phyloP scores from a whole-genome alignment of 805 yeast genomes.

The Pichia cabralensis region DNA sequence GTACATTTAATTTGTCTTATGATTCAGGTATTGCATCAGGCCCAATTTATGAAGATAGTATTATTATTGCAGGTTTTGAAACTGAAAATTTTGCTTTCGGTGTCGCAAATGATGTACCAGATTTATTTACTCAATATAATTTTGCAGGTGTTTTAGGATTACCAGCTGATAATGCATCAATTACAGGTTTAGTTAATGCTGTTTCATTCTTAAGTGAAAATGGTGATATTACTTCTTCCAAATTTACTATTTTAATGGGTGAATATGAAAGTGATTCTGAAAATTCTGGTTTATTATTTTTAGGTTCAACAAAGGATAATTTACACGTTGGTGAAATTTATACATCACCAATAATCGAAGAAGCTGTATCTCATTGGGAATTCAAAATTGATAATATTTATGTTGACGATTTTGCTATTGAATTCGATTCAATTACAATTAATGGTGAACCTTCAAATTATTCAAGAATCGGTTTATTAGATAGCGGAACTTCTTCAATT shows the following conservation, averaged over 20 bases:
- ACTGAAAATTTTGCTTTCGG: constrained; percentile 40
- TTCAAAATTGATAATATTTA: constrained; percentile 30
- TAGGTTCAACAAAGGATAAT: constrained; percentile 31
- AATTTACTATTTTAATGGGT: constrained; percentile 40
- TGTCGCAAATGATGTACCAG: constrained; percentile 42
- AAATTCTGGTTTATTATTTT: constrained; percentile 33
- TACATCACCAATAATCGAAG: constrained; percentile 28
- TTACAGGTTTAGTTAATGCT: constrained; percentile 28
- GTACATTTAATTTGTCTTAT: constrained; percentile 39
- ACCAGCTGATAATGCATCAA: constrained; percentile 33
- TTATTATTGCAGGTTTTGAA: constrained; percentile 28
- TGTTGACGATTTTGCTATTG: constrained; percentile 26
- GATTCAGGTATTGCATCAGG: constrained; percentile 47
- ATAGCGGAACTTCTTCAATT: constrained; percentile 59
- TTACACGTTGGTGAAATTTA: constrained; percentile 33
- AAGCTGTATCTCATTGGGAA: constrained; percentile 40
- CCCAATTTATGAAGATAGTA: constrained; percentile 28
- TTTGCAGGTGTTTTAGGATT: constrained; percentile 56
- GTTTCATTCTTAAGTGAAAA: constrained; percentile 29
- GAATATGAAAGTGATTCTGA: constrained; percentile 14
- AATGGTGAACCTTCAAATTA: constrained; percentile 11
- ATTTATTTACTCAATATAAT: constrained; percentile 39
- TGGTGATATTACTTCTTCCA: constrained; percentile 26
- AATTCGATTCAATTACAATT: constrained; percentile 23
- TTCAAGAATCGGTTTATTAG: constrained; percentile 40